phyloP scores from a whole-genome alignment of 371 early-diverging fungal genomes.

The Blyttiomyces sp. region DNA sequence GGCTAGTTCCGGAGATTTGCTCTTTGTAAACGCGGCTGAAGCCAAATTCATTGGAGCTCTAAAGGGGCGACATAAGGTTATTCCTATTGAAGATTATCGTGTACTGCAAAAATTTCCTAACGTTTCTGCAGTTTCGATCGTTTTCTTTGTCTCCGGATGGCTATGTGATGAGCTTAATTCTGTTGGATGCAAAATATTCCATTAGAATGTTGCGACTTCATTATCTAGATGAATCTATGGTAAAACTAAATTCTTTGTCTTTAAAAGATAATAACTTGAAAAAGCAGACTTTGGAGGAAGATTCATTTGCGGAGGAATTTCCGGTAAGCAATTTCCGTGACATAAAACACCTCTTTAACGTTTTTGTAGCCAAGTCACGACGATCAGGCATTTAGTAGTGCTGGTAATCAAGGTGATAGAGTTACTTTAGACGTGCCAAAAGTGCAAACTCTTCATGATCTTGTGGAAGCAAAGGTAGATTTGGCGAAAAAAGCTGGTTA shows the following conservation, averaged over 20 bases:
- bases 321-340: too few species aligned
- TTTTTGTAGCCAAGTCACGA: too few species aligned
- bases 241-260: background rate
- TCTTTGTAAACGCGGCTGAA: slow-evolving; percentile 40
- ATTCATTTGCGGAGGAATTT: too few species aligned
- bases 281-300: too few species aligned
- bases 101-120: background rate
- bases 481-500: background rate
- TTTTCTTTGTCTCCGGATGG: slow-evolving; percentile 50
- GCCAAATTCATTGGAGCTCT: slow-evolving; percentile 42
- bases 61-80: slow-evolving; percentile 29
- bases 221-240: slow-evolving; percentile 20
- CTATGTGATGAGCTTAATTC: slow-evolving; percentile 29
- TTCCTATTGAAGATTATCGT: background rate
- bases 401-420: too few species aligned
- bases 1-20: slow-evolving; percentile 34
- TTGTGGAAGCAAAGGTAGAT: slow-evolving; percentile 39
- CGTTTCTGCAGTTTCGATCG: slow-evolving; percentile 28
- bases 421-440: slow-evolving; percentile 14
- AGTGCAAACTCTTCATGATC: slow-evolving; percentile 35
- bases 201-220: slow-evolving; percentile 36
- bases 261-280: too few species aligned
- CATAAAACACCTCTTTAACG: too few species aligned
- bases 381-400: too few species aligned
- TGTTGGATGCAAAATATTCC: slow-evolving; percentile 28